Conservation (phyloP, 495 filamentous ascomycete species). For the Xylaria castorea region DNA sequence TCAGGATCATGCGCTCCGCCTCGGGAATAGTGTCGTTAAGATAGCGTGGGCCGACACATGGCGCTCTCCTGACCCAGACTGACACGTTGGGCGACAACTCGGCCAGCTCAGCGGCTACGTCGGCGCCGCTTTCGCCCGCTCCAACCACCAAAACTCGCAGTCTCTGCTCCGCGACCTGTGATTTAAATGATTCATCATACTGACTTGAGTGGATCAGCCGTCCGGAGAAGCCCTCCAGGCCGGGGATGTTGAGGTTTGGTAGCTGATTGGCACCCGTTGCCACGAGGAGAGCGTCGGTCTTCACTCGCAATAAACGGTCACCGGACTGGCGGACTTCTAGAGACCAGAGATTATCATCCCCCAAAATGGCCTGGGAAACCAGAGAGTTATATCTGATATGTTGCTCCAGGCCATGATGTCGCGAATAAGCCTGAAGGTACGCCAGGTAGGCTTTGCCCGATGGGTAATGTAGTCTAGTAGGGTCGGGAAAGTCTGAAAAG, state of each 20-base stretch:
- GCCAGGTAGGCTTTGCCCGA: constrained; percentile 23
- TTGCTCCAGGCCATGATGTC: background rate
- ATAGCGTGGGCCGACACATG: background rate
- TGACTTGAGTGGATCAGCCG: background rate
- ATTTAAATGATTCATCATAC: background rate
- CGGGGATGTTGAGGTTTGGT: background rate
- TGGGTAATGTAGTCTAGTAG: constrained; percentile 20
- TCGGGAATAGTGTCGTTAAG: background rate
- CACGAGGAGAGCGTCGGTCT: background rate
- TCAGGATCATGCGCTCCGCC: background rate
- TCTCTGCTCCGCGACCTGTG: background rate
- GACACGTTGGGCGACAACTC: background rate
- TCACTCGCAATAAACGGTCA: background rate
- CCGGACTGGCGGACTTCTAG: background rate
- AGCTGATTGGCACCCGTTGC: background rate
- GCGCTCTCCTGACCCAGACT: background rate
- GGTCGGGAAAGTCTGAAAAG: constrained; percentile 29
- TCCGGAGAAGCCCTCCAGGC: background rate
- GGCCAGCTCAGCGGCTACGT: background rate
- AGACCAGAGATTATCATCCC: background rate
- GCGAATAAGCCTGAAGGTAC: constrained; percentile 26
- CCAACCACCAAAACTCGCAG: background rate
- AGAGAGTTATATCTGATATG: background rate
- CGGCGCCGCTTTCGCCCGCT: background rate
- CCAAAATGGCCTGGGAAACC: background rate